Conservation (phyloP, 331 rosid genomes). For the Erythrophleum ivorense region DNA sequence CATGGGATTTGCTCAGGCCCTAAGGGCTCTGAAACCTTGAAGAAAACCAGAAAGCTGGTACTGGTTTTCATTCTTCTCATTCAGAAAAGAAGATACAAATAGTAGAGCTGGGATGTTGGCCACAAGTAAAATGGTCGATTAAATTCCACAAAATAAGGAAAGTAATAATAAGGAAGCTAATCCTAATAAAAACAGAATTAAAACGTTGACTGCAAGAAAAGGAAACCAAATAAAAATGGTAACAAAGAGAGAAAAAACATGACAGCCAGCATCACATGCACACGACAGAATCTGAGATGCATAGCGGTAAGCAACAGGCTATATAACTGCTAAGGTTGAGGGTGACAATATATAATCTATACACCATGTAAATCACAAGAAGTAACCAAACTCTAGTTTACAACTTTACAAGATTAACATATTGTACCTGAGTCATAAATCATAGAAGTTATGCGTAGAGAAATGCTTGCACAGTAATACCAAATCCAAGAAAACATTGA, state of each 20-base stretch:
- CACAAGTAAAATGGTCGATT: no score
- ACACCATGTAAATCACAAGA: constrained; percentile 2
- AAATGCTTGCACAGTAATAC: constrained; percentile 5
- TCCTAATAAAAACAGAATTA: background rate
- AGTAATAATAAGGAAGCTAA: background rate
- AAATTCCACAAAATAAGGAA: no score
- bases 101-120: background rate
- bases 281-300: background rate
- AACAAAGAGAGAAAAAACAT: background rate
- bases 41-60: background rate
- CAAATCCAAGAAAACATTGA: constrained; percentile 1
- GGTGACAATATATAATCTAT: background rate
- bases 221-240: background rate
- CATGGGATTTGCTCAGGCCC: background rate
- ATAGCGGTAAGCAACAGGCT: background rate
- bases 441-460: background rate
- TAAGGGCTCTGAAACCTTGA: background rate
- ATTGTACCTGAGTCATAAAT: background rate
- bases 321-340: background rate
- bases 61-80: background rate
- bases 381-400: constrained; percentile 22
- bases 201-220: background rate
- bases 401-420: constrained; percentile 21
- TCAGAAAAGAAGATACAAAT: background rate
- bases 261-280: no score